Percentiles rank a stretch among this genome's conserved stretches.
Evolutionary conservation across 1,284 basidiomycete genomes (phyloP).

Genomic region (Caloboletus firmus): DNA sequence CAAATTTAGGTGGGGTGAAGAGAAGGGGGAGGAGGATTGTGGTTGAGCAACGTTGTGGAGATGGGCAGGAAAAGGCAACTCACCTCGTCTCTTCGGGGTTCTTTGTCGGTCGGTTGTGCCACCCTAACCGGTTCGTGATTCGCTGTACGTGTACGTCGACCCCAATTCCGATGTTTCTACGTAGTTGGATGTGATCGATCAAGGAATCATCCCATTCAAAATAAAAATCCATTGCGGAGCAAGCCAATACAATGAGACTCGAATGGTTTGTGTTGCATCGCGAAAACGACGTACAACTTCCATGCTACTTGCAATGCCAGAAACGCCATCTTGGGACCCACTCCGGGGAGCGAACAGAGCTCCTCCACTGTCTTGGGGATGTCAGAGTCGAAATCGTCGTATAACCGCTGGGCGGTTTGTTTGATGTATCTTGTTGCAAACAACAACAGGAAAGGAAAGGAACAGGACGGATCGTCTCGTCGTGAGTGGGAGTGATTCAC

Average conservation of each 20-base stretch:
- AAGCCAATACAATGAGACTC: not conserved
- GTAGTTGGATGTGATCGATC: not conserved
- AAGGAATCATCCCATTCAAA: not conserved
- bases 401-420: conserved; percentile 65
- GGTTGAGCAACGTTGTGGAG: too few species aligned
- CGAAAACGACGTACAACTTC: conserved; percentile 59
- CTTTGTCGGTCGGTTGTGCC: conserved; percentile 85
- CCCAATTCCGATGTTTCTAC: conserved; percentile 89
- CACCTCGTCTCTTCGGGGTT: conserved; percentile 87
- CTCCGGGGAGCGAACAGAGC: conserved; percentile 80
- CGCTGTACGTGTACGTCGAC: conserved; percentile 96
- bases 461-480: not conserved
- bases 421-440: conserved; percentile 61
- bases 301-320: conserved; percentile 82
- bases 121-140: conserved; percentile 89
- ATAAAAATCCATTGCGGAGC: not conserved
- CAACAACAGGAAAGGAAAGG: too few species aligned
- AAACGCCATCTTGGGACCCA: conserved; percentile 94
- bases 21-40: too few species aligned
- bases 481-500: not conserved
- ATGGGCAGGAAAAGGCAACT: not conserved
- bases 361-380: conserved; percentile 87
- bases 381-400: conserved; percentile 73
- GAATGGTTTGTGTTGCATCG: not conserved
- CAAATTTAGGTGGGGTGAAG: not conserved